These are phyloP conservation scores for Eremothecium coryli DNA, from an alignment of 1,139 yeast genomes.

Conservation along the genomic window DNA sequence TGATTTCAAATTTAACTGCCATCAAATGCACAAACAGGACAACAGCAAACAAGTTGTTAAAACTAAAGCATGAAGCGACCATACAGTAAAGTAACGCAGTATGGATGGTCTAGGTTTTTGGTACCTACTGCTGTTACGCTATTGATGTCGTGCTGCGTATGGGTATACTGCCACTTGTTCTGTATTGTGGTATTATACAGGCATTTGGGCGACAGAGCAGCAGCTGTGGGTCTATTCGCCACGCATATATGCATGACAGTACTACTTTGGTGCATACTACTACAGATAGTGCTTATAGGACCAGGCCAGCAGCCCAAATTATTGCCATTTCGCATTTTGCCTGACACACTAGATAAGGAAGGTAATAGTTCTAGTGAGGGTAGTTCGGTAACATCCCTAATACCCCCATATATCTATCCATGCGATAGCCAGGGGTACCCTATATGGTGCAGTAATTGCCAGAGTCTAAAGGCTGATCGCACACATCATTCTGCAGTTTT, in stretches of 20 bases:
- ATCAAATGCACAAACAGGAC: no score
- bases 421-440: constrained; percentile 59
- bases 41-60: no score
- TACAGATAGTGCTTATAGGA: constrained; percentile 17
- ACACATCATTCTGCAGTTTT: constrained; percentile 46
- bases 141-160: constrained; percentile 5
- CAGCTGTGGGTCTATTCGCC: constrained; percentile 20
- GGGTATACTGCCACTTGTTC: constrained; percentile 25
- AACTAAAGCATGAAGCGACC: background rate
- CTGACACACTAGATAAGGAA: constrained; percentile 6
- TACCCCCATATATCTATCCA: constrained; percentile 43
- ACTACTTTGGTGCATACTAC: constrained; percentile 16
- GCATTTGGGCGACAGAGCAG: constrained; percentile 12
- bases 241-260: constrained; percentile 13
- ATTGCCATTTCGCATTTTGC: constrained; percentile 19
- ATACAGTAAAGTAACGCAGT: background rate
- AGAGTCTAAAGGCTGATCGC: constrained; percentile 45
- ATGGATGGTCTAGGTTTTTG: constrained; percentile 1
- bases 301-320: constrained; percentile 24
- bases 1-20: no score
- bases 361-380: constrained; percentile 4
- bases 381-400: constrained; percentile 6
- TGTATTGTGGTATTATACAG: constrained; percentile 20
- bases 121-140: background rate
- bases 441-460: constrained; percentile 47